Evolutionary conservation across 306 rosid species (phyloP).

Genomic region (Quercus parvula): DNA sequence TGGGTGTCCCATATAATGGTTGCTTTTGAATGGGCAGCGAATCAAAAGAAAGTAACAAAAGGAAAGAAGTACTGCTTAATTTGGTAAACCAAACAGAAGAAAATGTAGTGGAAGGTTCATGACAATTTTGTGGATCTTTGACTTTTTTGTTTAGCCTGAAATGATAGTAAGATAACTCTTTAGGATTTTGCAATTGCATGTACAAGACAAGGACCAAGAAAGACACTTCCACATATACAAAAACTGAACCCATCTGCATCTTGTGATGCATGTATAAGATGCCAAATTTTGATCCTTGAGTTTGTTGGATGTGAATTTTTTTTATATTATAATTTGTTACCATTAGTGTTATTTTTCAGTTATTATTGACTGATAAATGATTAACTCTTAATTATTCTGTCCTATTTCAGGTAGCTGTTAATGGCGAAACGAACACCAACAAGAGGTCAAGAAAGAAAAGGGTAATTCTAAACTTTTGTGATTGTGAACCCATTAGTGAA

Average conservation of each 20-base stretch:
- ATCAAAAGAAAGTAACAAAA: neutral
- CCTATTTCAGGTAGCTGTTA: conserved; percentile 38
- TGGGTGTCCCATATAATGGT: too few relatives aligned
- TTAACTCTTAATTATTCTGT: too few relatives aligned
- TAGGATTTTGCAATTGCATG: neutral
- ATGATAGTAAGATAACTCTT: neutral
- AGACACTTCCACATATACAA: neutral
- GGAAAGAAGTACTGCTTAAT: too few relatives aligned
- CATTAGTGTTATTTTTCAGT: too few relatives aligned
- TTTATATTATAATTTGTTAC: too few relatives aligned
- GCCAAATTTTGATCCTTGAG: neutral
- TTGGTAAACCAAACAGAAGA: too few relatives aligned
- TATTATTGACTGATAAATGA: too few relatives aligned
- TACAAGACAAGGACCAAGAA: neutral
- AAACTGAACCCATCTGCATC: neutral
- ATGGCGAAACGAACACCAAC: conserved; percentile 32
- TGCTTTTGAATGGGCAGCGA: neutral
- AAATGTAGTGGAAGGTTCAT: neutral
- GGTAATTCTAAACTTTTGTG: conserved; percentile 31
- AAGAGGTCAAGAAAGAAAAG: conserved; percentile 65
- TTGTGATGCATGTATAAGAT: too few relatives aligned
- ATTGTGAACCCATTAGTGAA: neutral
- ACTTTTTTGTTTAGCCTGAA: neutral
- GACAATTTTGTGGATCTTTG: neutral
- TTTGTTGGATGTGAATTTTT: neutral